phyloP scores from a whole-genome alignment of 768 basidiomycete genomes.

The Pleurotus tuber-regium region DNA sequence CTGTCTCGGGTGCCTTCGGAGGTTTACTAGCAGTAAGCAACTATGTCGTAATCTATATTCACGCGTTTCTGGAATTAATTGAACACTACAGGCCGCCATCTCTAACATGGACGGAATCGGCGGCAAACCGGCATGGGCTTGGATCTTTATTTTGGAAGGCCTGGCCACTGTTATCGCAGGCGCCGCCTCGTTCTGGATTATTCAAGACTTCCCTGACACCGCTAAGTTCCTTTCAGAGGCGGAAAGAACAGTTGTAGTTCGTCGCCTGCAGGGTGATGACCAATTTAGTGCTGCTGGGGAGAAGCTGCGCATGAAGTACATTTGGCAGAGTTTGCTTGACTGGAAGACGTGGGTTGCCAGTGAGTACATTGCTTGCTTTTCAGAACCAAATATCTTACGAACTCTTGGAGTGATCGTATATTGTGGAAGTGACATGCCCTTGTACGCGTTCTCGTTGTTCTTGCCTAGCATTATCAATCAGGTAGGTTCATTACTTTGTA shows the following conservation, averaged over 20 bases:
- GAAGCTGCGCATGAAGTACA: constrained; percentile 52
- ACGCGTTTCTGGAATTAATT: constrained; percentile 8
- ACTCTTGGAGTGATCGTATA: constrained; percentile 51
- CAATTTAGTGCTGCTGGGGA: constrained; percentile 77
- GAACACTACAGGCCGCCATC: constrained; percentile 47
- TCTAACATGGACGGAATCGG: constrained; percentile 71
- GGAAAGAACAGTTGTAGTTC: constrained; percentile 65
- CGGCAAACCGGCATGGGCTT: constrained; percentile 59
- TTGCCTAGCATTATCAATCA: constrained; percentile 75
- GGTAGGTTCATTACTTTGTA: constrained; percentile 31
- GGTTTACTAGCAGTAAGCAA: constrained; percentile 62
- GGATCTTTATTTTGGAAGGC: constrained; percentile 54
- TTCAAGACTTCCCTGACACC: constrained; percentile 82
- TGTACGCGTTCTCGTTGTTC: constrained; percentile 80
- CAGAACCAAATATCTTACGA: background rate
- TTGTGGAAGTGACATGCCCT: constrained; percentile 55
- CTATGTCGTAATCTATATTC: background rate
- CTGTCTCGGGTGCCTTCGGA: constrained; percentile 80
- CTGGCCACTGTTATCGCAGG: constrained; percentile 68
- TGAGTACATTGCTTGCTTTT: constrained; percentile 20
- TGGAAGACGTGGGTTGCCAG: constrained; percentile 72
- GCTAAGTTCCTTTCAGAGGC: constrained; percentile 74
- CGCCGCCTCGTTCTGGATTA: constrained; percentile 65
- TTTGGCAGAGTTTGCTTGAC: constrained; percentile 57
- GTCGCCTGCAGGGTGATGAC: constrained; percentile 62